Evolutionary conservation across 495 filamentous ascomycete species (phyloP).

Genomic region (Aspergillus affinis): DNA sequence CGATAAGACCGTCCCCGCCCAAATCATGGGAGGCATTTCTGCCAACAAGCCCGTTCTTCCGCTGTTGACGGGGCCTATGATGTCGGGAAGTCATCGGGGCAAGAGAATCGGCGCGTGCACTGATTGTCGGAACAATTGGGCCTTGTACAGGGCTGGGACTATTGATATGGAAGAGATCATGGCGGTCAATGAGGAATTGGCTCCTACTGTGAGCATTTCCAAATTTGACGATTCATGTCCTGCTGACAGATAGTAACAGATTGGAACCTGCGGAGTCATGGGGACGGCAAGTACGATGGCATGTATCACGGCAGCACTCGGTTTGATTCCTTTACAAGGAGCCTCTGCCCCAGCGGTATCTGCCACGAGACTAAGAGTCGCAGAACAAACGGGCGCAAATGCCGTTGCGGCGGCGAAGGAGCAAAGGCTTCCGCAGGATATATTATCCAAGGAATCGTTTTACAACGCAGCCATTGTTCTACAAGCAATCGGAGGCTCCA

Average conservation of each 20-base stretch:
- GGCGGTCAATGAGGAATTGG: conserved; percentile 65
- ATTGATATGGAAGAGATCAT: conserved; percentile 67
- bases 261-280: conserved; percentile 69
- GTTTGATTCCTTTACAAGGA: conserved; percentile 61
- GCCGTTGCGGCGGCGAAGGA: conserved; percentile 49
- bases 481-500: conserved; percentile 68
- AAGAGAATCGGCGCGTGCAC: conserved; percentile 64
- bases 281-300: conserved; percentile 72
- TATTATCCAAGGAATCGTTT: conserved; percentile 62
- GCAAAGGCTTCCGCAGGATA: conserved; percentile 48
- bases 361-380: conserved; percentile 59
- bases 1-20: conserved; percentile 68
- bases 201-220: conserved; percentile 55
- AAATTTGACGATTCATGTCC: too few species aligned
- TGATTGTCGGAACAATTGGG: conserved; percentile 68
- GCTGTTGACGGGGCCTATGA: conserved; percentile 66
- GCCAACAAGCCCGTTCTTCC: conserved; percentile 66
- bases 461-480: conserved; percentile 67
- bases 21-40: conserved; percentile 68
- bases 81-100: conserved; percentile 61
- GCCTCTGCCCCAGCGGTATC: conserved; percentile 66
- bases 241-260: conserved; percentile 31
- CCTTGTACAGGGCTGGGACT: conserved; percentile 56
- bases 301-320: conserved; percentile 60
- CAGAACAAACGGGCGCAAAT: conserved; percentile 60